Base-by-base conservation (phyloP, 1,284 basidiomycete genomes). In the Kwoniella shivajii region DNA sequence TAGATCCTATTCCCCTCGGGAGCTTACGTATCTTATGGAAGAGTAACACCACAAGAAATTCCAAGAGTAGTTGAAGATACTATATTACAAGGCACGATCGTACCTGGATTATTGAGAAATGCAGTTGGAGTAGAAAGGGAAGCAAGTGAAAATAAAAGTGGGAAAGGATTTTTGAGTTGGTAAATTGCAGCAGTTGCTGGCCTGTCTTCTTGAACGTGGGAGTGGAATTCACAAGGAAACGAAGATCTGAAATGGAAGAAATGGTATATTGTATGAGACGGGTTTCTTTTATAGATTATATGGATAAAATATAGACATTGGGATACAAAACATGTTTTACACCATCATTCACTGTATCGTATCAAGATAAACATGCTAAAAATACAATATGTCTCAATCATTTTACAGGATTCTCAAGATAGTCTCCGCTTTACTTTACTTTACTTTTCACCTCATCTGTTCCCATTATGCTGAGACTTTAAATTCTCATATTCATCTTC, bases 11-110 rank as follows among this genome's bases (percentile, higher is more conserved):
- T 87, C 57, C 92, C 93, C 0, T 85, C 86, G 54, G 92, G 92
- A 16, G 83, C 86, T 26, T 85, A 86, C 43, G 82, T 95, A 26
- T 94, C 92, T 85, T 96, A 96, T 70, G 94, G 93, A n/a, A 86
- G 94, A 31, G 91, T 95, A 2, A 87, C 88, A 36, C 86, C 92
- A 10, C 88, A 92, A 69, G 88, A 94, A 68, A 87, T 92, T 44
- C 88, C 90, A 45, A 83, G 86, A 5, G 88, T 96, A 51, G 92
- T 96, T 41, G 83, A 86, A 67, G 87, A 91, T 65, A 97, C 93
- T 7, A 86, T 97, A 55, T 81, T 92, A 55, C 81, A 84, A 13
- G 93, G 93, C 3, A 84, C 87, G 69, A 82, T 97, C 42, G 83
- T 96, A 14, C 87, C 90, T 1, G 84, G 87, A 10, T 82, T 96